phyloP scores from a whole-genome alignment of 257 asterid genomes.

The Ballota nigra region DNA sequence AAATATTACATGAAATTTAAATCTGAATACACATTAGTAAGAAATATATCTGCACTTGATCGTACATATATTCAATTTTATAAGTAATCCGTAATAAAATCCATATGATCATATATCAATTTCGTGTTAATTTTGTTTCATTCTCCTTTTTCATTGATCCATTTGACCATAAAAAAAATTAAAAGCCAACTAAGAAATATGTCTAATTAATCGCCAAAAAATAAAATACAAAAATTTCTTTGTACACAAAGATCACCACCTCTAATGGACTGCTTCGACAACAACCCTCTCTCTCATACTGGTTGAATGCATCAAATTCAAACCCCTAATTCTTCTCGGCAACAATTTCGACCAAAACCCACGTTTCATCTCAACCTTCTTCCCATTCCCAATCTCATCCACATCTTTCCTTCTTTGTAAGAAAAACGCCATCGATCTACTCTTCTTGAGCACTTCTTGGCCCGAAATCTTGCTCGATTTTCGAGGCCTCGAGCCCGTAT shows the following conservation, averaged over 20 bases:
- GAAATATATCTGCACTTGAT: too few relatives aligned
- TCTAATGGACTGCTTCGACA: conserved; percentile 25
- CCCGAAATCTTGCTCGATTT: conserved; percentile 30
- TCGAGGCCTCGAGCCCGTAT: conserved; percentile 6
- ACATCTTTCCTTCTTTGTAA: conserved; percentile 34
- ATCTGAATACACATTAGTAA: too few relatives aligned
- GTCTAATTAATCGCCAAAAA: neutral
- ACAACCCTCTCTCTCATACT: conserved; percentile 46
- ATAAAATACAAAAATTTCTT: neutral
- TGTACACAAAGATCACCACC: conserved; percentile 1
- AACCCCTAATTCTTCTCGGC: conserved; percentile 32
- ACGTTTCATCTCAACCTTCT: conserved; percentile 24
- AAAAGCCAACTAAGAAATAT: neutral
- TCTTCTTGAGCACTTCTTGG: conserved; percentile 44
- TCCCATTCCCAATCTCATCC: conserved; percentile 12
- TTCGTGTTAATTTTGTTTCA: too few relatives aligned
- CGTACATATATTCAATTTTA: too few relatives aligned
- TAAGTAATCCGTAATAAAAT: too few relatives aligned
- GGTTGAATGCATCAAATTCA: conserved; percentile 44
- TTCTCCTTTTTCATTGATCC: too few relatives aligned
- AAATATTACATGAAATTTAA: too few relatives aligned
- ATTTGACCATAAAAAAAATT: neutral
- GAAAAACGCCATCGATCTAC: conserved; percentile 52
- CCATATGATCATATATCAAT: too few relatives aligned
- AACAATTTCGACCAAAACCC: conserved; percentile 72